A percentile compares a stretch with the other conserved stretches of the same genome.
These are phyloP conservation scores for Heliophila coronopifolia DNA, from an alignment of 441 rosid species.

Conservation along the genomic window DNA sequence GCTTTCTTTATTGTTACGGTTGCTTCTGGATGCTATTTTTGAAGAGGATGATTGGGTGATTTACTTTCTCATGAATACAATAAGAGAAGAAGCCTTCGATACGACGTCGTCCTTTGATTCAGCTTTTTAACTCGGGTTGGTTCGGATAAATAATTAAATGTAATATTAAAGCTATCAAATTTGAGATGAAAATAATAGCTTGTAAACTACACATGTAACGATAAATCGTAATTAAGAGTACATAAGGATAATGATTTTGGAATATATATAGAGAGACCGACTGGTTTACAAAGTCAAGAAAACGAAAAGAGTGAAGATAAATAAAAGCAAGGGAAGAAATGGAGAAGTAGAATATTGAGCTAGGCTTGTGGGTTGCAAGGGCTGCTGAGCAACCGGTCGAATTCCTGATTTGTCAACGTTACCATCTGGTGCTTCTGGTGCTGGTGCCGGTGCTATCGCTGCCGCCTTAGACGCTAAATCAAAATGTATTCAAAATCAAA, in stretches of 20 bases:
- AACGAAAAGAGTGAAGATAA: constrained; percentile 1
- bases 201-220: neutral
- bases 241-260: neutral
- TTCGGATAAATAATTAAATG: too few relatives aligned
- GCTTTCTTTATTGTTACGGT: too few relatives aligned
- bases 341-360: constrained; percentile 27
- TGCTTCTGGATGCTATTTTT: too few relatives aligned
- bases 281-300: constrained; percentile 15
- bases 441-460: constrained; percentile 31
- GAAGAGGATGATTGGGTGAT: too few relatives aligned
- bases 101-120: too few relatives aligned
- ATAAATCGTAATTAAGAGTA: neutral
- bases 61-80: too few relatives aligned
- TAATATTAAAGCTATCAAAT: too few relatives aligned
- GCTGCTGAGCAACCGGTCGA: constrained; percentile 32
- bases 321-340: constrained; percentile 26
- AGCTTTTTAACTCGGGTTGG: too few relatives aligned
- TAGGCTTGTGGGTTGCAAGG: constrained; percentile 21
- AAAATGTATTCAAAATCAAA: neutral
- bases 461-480: constrained; percentile 52
- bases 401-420: constrained; percentile 34
- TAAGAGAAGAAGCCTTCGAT: too few relatives aligned
- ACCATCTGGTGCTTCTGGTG: constrained; percentile 15
- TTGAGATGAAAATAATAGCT: too few relatives aligned
- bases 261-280: neutral